A percentile compares a stretch with the other conserved stretches of the same genome.
These are phyloP conservation scores for Trametes sanguinea DNA, from an alignment of 768 basidiomycete species.

Conservation along the genomic window DNA sequence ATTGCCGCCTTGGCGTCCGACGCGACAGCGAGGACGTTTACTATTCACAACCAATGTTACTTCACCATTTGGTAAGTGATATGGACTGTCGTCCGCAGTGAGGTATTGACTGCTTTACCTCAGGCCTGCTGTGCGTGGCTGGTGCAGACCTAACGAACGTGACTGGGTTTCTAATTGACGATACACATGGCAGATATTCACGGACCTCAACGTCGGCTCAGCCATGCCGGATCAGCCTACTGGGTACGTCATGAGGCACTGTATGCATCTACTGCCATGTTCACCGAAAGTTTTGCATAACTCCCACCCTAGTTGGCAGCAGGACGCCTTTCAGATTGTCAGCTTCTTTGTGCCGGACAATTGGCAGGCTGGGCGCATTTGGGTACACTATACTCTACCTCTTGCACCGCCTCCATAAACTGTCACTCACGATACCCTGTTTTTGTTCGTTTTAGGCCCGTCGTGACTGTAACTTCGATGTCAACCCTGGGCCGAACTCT, in stretches of 20 bases:
- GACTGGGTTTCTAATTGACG: not conserved
- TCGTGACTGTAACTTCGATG: conserved; percentile 41
- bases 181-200: conserved; percentile 32
- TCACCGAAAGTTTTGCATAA: no score
- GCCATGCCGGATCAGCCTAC: conserved; percentile 34
- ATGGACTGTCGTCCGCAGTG: not conserved
- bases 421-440: no score
- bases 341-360: conserved; percentile 40
- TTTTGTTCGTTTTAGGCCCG: conserved; percentile 32
- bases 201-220: conserved; percentile 35
- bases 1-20: conserved; percentile 12
- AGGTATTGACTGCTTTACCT: not conserved
- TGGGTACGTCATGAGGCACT: conserved; percentile 25
- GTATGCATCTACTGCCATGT: no score
- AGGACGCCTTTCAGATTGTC: conserved; percentile 28
- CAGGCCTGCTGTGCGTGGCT: conserved; percentile 35
- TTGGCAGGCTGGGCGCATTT: conserved; percentile 43
- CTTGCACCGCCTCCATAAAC: no score
- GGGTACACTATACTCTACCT: conserved; percentile 25
- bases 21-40: conserved; percentile 35
- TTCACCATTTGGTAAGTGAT: conserved; percentile 43
- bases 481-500: conserved; percentile 30
- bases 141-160: not conserved
- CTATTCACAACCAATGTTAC: conserved; percentile 42
- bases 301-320: conserved; percentile 30